Evolutionary conservation across 805 yeast genomes (phyloP), one percentile per base, ranked within the genome.

Genomic region (Kodamaea kaohsiungensis): DNA sequence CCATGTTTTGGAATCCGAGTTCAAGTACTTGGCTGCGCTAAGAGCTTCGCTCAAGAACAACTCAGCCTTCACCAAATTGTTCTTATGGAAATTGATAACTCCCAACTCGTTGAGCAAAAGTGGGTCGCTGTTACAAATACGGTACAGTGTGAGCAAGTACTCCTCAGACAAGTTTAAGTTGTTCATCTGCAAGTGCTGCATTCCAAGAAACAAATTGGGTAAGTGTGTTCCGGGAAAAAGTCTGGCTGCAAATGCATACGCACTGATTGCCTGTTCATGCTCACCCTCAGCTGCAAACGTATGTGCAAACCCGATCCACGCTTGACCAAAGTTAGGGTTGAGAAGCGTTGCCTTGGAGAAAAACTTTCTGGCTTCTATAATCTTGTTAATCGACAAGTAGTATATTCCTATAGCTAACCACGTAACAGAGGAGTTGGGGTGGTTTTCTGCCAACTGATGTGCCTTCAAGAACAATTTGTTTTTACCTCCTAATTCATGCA

Each of bases 241-340:
- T 57, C 97, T 76, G 1, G 97, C 91, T 0, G 98, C 98, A 10
- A 96, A 92, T 1, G 98, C 92, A 70, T 92, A 95, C 0, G 98
- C 98, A 53, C 97, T 88, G 18, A 95, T 88, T 1, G 98, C 98
- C 70, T 95, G 98, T 68, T 95, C 99, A 68, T 95, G 98, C 70
- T 95, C 99, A n/a, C 97, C 96, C 68, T 95, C 99, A 2, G 89
- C 87, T 0, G 97, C 97, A 80, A 92, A 95, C 0, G 98, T 92
- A 65, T 93, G 98, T 0, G 98, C 98, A 73, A 95, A 95, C 2
- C 98, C 99, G 35, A 95, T 85, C 99, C 99, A 95, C 1, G 98
- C 96, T 51, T 89, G 93, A 0, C 95, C 96, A 72, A 89, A 91
- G 60, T 86, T 89, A 2, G 99, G 96, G 63, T 91, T 88, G 56